phyloP scores from a whole-genome alignment of 1,139 yeast genomes.

The Suhomyces panamericanus region DNA sequence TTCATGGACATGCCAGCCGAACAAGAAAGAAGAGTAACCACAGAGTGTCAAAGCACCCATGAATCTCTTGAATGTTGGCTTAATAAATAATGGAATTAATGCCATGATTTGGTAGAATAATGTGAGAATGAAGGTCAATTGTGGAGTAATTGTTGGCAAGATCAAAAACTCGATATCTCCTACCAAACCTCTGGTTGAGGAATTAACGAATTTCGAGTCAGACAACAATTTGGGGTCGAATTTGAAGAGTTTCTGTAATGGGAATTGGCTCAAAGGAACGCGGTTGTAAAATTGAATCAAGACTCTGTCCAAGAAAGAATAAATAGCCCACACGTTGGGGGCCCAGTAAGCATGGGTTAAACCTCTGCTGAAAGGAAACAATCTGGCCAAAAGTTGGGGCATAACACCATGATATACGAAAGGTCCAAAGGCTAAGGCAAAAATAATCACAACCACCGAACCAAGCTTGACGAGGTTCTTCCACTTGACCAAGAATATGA shows the following conservation, averaged over 20 bases:
- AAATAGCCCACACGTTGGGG: conserved; percentile 94
- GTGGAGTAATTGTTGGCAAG: conserved; percentile 79
- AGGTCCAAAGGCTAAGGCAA: conserved; percentile 76
- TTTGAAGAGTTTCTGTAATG: conserved; percentile 33
- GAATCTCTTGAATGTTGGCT: conserved; percentile 77
- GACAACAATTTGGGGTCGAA: conserved; percentile 31
- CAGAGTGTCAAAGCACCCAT: conserved; percentile 84
- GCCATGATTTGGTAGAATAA: conserved; percentile 80
- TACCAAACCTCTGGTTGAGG: conserved; percentile 82
- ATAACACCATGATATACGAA: conserved; percentile 64
- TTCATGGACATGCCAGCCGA: conserved; percentile 99
- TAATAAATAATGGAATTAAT: conserved; percentile 68
- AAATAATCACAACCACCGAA: conserved; percentile 60
- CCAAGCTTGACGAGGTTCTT: conserved; percentile 61
- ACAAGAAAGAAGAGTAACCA: conserved; percentile 86
- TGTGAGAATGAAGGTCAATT: conserved; percentile 73
- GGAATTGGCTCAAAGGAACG: conserved; percentile 47
- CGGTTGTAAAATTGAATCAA: conserved; percentile 53
- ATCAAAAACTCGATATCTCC: conserved; percentile 85
- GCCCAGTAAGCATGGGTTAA: conserved; percentile 99
- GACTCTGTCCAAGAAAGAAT: conserved; percentile 79
- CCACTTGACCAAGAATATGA: conserved; percentile 59
- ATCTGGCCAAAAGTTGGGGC: conserved; percentile 63
- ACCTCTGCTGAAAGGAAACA: conserved; percentile 94
- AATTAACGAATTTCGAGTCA: conserved; percentile 28